A percentile compares a stretch with the other conserved stretches of the same genome.
Evolutionary conservation across 306 rosid species (phyloP).

Genomic region (Adenanthera pavonina): DNA sequence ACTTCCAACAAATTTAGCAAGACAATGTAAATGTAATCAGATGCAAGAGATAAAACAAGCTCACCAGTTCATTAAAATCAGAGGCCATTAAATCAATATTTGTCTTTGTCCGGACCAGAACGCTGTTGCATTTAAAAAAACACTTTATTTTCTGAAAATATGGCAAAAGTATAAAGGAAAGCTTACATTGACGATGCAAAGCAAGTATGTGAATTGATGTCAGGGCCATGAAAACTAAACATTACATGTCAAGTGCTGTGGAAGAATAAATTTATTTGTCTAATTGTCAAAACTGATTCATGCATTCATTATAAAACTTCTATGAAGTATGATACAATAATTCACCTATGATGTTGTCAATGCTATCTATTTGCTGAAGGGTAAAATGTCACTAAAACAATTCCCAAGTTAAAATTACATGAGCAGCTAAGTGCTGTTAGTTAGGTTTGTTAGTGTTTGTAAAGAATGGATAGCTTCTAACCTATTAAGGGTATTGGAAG

Average conservation of each 20-base stretch:
- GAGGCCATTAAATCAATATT: slow-evolving; percentile 57
- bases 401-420: slow-evolving; percentile 8
- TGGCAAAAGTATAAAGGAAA: not conserved
- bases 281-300: not conserved
- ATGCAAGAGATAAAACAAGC: slow-evolving; percentile 29
- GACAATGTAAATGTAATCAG: slow-evolving; percentile 14
- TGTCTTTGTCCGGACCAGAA: slow-evolving; percentile 68
- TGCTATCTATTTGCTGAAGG: not conserved
- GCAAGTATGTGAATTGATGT: not conserved
- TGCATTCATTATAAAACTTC: not conserved
- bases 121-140: slow-evolving; percentile 49
- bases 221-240: slow-evolving; percentile 11
- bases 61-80: slow-evolving; percentile 72
- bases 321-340: not conserved
- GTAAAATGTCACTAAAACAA: not conserved
- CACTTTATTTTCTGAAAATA: slow-evolving; percentile 14
- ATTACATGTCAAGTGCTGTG: not conserved
- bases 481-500: not conserved
- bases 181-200: not conserved
- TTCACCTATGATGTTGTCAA: not conserved
- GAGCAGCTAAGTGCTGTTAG: not conserved
- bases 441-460: not conserved
- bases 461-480: not conserved
- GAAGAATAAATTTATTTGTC: not conserved
- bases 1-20: not conserved